Conservation (phyloP, 208 protist genomes). For the Angomonas ambiguus region DNA sequence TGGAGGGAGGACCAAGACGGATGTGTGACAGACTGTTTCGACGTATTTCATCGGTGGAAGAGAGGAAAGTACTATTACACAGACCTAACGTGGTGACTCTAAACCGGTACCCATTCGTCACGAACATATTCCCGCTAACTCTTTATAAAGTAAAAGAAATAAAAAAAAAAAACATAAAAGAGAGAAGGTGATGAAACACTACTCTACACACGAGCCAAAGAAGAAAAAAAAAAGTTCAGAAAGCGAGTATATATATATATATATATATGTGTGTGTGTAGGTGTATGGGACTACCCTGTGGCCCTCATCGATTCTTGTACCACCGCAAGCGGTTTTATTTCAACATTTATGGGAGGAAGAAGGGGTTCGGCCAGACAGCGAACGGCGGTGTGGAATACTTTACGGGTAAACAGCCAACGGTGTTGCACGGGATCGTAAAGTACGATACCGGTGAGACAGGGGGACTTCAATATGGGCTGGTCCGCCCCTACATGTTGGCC, state of each 20-base stretch:
- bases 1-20: neutral
- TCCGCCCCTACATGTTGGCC: constrained; percentile 31
- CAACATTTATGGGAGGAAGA: neutral
- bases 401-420: constrained; percentile 68
- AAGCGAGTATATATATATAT: neutral
- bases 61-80: neutral
- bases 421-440: constrained; percentile 76
- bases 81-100: neutral
- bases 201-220: neutral
- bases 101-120: neutral
- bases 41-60: neutral
- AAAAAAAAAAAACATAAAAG: neutral
- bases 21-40: neutral
- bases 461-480: constrained; percentile 22
- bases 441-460: constrained; percentile 57
- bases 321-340: neutral
- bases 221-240: neutral
- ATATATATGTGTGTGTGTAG: constrained; percentile 5
- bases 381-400: constrained; percentile 69
- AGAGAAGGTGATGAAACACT: constrained; percentile 6
- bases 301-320: neutral
- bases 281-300: neutral
- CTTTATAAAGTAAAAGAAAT: neutral
- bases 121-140: neutral
- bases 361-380: constrained; percentile 21